Conservation (phyloP, 2,329 filamentous ascomycete species). For the Clarireedia paspali region DNA sequence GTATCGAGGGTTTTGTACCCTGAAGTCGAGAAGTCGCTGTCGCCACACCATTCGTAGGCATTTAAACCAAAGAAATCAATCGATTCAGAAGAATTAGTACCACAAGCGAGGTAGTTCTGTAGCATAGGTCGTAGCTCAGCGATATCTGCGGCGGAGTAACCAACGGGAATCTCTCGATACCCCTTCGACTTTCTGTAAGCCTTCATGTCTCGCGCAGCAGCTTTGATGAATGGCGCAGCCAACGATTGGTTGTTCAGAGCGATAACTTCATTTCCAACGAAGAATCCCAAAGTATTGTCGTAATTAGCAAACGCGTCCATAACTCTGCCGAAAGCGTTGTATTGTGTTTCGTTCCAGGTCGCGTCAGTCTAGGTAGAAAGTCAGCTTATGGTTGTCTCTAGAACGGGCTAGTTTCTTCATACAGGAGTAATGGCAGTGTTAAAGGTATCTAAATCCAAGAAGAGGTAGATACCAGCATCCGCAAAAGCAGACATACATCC, state of each 20-base stretch:
- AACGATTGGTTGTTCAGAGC: slow-evolving; percentile 49
- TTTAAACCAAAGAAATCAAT: slow-evolving; percentile 83
- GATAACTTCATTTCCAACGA: slow-evolving; percentile 84
- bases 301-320: slow-evolving; percentile 39
- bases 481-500: slow-evolving; percentile 76
- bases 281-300: slow-evolving; percentile 76
- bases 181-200: slow-evolving; percentile 66
- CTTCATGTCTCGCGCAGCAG: slow-evolving; percentile 75
- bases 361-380: slow-evolving; percentile 41
- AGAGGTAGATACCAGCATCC: slow-evolving; percentile 73
- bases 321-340: slow-evolving; percentile 37
- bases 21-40: slow-evolving; percentile 45
- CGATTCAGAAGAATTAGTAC: slow-evolving; percentile 57
- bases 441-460: slow-evolving; percentile 77
- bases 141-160: slow-evolving; percentile 84
- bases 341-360: slow-evolving; percentile 67
- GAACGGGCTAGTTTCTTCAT: slow-evolving; percentile 17
- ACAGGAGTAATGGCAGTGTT: slow-evolving; percentile 59
- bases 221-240: slow-evolving; percentile 77
- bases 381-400: slow-evolving; percentile 6
- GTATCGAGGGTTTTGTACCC: slow-evolving; percentile 64
- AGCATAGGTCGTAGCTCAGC: slow-evolving; percentile 55
- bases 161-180: slow-evolving; percentile 75
- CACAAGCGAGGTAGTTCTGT: slow-evolving; percentile 71
- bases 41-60: slow-evolving; percentile 73